phyloP scores from a whole-genome alignment of 768 basidiomycete genomes.

The Tricholoma hemisulphureum region DNA sequence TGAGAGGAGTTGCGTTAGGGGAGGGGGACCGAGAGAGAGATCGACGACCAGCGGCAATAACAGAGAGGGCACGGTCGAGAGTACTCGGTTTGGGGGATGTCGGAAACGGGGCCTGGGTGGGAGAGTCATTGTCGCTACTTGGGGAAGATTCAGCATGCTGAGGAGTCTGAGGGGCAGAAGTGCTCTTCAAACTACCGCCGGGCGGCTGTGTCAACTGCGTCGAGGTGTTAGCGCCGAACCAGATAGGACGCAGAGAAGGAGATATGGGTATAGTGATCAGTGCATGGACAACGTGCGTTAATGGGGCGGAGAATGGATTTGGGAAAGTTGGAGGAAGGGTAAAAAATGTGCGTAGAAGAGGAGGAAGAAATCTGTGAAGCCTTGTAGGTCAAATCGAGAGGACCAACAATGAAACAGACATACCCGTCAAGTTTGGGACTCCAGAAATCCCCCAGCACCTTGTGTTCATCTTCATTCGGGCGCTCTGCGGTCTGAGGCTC shows the following conservation, averaged over 20 bases:
- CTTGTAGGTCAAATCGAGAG: neutral
- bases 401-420: slow-evolving; percentile 23
- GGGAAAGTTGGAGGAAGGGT: slow-evolving; percentile 60
- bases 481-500: slow-evolving; percentile 42
- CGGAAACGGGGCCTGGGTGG: slow-evolving; percentile 23
- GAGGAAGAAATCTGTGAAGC: slow-evolving; percentile 57
- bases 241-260: slow-evolving; percentile 51
- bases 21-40: slow-evolving; percentile 50
- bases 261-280: slow-evolving; percentile 77
- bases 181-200: slow-evolving; percentile 35
- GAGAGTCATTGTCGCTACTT: slow-evolving; percentile 41
- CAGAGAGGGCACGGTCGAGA: slow-evolving; percentile 59
- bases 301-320: slow-evolving; percentile 65
- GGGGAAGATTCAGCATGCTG: slow-evolving; percentile 28
- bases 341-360: slow-evolving; percentile 69
- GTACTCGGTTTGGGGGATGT: slow-evolving; percentile 41
- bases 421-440: slow-evolving; percentile 69
- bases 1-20: slow-evolving; percentile 30
- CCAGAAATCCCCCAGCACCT: slow-evolving; percentile 76
- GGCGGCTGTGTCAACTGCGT: slow-evolving; percentile 34
- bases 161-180: slow-evolving; percentile 32
- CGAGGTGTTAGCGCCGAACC: slow-evolving; percentile 52
- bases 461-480: slow-evolving; percentile 31
- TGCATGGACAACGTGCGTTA: slow-evolving; percentile 80
- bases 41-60: slow-evolving; percentile 50